Evolutionary conservation across 352 stramenopile genomes (phyloP), one percentile per base, ranked within the genome.

Genomic region (Halophytophthora batemanensis): DNA sequence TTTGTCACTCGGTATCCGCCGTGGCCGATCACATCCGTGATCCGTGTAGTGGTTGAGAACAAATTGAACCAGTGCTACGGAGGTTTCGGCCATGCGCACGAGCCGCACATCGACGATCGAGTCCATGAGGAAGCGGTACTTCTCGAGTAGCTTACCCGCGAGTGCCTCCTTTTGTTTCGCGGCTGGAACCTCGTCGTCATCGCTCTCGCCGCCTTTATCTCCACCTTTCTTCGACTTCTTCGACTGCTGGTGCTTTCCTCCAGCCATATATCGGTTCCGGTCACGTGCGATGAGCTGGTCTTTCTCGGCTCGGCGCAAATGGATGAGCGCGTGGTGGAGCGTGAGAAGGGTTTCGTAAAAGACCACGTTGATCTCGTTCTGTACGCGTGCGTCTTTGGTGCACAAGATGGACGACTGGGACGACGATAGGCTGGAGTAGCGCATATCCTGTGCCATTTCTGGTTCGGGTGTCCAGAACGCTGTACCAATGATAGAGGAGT

Each of bases 101-200:
- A 90, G 66, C 0, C 80, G 71, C 15, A 81, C 58, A 40, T 90
- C 77, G 4, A 85, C 62, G 21, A 88, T 75, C 0, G 80, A 75
- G 22, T 88, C 77, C 53, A 86, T 78, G n/a, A 90, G 52, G 35
- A 90, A 90, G 33, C 69, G 53, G 53, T 83, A 59, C 54, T 90
- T 90, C 36, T 66, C 59, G 14, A 86, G 36, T 25, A 90, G 45
- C 18, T 81, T 77, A 14, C 64, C 57, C 3, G 71, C 77, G 36
- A 84, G 44, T 11, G 53, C 60, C 17, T 65, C 58, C 17, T 50
- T 74, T 15, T 71, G 65, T 25, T 65, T 69, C 21, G 58, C 55
- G 10, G 58, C 57, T 45, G 55, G 55, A 41, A 80, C 61, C 6
- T 72, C 60, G 2, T 55, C 45, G 25, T 5, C 15, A 17, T 38